Evolutionary conservation across 805 yeast species (phyloP).

Genomic region (Priceomyces melissophilus): DNA sequence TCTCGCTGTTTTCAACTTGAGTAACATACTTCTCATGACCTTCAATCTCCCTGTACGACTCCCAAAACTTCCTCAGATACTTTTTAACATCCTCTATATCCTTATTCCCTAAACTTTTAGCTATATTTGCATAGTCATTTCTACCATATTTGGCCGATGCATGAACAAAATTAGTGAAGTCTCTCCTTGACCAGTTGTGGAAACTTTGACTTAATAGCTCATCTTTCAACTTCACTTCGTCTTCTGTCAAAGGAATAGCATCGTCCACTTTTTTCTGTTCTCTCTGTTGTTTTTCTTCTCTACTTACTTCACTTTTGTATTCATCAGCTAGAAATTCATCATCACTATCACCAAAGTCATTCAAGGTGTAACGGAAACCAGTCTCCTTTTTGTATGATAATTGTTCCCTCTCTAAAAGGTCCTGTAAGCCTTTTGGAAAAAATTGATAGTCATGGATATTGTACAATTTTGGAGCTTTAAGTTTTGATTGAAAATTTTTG

Average conservation of each 20-base stretch:
- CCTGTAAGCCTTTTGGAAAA: conserved; percentile 52
- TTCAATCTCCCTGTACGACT: conserved; percentile 53
- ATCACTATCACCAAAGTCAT: conserved; percentile 59
- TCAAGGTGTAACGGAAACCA: conserved; percentile 53
- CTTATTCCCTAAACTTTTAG: conserved; percentile 55
- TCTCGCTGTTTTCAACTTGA: conserved; percentile 74
- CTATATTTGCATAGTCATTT: conserved; percentile 45
- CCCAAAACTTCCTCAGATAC: conserved; percentile 66
- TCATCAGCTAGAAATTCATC: conserved; percentile 49
- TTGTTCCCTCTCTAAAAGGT: conserved; percentile 61
- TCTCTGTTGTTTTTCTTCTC: conserved; percentile 36
- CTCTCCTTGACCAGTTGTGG: conserved; percentile 69
- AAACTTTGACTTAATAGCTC: conserved; percentile 55
- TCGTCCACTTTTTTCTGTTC: conserved; percentile 56
- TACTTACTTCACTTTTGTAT: conserved; percentile 31
- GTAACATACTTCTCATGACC: conserved; percentile 68
- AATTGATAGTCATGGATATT: conserved; percentile 74
- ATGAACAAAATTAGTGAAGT: conserved; percentile 68
- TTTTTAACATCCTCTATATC: conserved; percentile 54
- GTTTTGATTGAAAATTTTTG: conserved; percentile 18
- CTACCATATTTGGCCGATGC: conserved; percentile 68
- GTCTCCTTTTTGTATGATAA: conserved; percentile 58
- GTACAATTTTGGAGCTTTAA: conserved; percentile 62
- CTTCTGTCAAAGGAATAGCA: conserved; percentile 59
- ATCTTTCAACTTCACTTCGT: conserved; percentile 55